These are phyloP conservation scores for Ophiosphaerella herpotricha DNA, from an alignment of 2,329 filamentous ascomycete genomes.

Conservation along the genomic window DNA sequence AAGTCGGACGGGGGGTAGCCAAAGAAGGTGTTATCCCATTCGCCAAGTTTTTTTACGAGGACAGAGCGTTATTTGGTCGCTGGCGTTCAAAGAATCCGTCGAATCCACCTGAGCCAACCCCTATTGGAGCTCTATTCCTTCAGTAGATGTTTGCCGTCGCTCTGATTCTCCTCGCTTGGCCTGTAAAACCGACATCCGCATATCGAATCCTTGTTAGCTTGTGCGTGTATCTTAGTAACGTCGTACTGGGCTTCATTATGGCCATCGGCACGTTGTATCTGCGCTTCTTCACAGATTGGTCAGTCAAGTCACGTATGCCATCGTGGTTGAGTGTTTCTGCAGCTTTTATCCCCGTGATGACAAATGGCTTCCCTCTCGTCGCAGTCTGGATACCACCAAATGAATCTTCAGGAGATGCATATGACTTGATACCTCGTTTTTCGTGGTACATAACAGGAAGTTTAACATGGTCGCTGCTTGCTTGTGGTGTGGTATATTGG, in stretches of 20 bases:
- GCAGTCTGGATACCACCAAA: conserved; percentile 18
- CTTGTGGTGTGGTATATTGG: conserved; percentile 13
- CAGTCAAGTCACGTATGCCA: conserved; percentile 9
- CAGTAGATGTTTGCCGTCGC: conserved; percentile 24
- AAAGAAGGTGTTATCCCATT: conserved; percentile 44
- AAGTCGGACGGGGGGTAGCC: conserved; percentile 60
- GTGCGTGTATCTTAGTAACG: conserved; percentile 17
- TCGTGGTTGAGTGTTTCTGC: conserved; percentile 11
- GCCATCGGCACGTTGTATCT: conserved; percentile 17
- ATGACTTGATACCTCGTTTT: conserved; percentile 5
- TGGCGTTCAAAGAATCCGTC: conserved; percentile 1
- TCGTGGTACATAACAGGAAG: conserved; percentile 13
- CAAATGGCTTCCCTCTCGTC: conserved; percentile 13
- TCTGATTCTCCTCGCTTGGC: conserved; percentile 15
- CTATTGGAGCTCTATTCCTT: conserved; percentile 20
- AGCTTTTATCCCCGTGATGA: conserved; percentile 10
- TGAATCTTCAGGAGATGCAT: neutral
- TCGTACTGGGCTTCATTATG: conserved; percentile 15
- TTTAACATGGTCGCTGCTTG: conserved; percentile 7
- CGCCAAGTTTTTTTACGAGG: conserved; percentile 25
- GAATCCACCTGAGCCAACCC: conserved; percentile 14
- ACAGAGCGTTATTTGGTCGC: conserved; percentile 10
- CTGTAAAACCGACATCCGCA: conserved; percentile 12
- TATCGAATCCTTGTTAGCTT: conserved; percentile 17
- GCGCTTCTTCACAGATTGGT: conserved; percentile 14